These are phyloP conservation scores for Podaxis sp. DNA, from an alignment of 768 basidiomycete genomes.

Conservation along the genomic window DNA sequence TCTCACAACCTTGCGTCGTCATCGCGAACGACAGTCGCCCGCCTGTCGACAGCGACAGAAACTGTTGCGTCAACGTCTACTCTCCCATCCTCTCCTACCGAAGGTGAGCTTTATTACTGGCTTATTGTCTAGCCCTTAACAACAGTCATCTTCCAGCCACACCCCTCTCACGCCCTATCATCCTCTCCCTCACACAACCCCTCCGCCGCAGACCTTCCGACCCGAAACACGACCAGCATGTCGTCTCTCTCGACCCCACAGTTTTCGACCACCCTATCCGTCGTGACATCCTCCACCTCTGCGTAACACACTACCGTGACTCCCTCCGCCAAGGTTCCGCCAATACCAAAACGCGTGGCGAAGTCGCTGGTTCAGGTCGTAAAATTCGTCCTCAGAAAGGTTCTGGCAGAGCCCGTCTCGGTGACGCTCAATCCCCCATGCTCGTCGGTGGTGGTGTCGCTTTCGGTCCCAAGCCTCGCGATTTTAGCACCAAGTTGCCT, in stretches of 20 bases:
- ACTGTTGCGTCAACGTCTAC: not conserved
- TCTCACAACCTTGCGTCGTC: not conserved
- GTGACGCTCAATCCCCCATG: slow-evolving; percentile 86
- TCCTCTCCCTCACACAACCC: slow-evolving; percentile 61
- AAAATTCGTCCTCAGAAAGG: slow-evolving; percentile 95
- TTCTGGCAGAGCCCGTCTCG: slow-evolving; percentile 84
- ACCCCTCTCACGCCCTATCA: slow-evolving; percentile 48
- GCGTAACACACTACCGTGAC: slow-evolving; percentile 86
- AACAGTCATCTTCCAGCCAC: slow-evolving; percentile 23
- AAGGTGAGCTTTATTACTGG: slow-evolving; percentile 4
- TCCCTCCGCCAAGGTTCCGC: slow-evolving; percentile 90
- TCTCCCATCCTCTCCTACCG: not conserved
- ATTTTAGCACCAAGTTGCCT: slow-evolving; percentile 91
- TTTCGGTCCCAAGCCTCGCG: slow-evolving; percentile 88
- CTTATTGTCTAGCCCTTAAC: not conserved
- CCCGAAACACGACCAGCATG: slow-evolving; percentile 37
- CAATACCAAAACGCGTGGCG: slow-evolving; percentile 86
- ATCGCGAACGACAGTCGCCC: not conserved
- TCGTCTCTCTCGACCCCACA: slow-evolving; percentile 70
- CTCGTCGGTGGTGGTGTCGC: slow-evolving; percentile 89
- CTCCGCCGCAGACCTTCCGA: slow-evolving; percentile 44
- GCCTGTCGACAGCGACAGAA: slow-evolving; percentile 12
- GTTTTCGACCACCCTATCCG: slow-evolving; percentile 90
- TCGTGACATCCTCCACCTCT: slow-evolving; percentile 90
- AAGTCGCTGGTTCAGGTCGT: slow-evolving; percentile 84